Percentiles rank a stretch among this genome's conserved stretches.
Evolutionary conservation across 2,329 filamentous ascomycete genomes (phyloP).

Genomic region (Chaetomiaceae sp.): DNA sequence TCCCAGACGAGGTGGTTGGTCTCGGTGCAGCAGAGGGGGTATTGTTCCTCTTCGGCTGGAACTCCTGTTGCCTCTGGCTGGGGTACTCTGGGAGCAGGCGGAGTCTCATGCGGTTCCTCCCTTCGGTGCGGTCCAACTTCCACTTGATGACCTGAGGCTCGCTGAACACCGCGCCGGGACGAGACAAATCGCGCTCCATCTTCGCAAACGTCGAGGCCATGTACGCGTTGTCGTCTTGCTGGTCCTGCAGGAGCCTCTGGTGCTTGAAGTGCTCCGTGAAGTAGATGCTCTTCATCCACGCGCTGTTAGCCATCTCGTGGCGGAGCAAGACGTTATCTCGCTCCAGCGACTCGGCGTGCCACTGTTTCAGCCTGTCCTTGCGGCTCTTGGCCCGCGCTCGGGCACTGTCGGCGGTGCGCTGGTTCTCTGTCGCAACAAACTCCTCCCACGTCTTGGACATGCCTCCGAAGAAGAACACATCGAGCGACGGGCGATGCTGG

Average conservation of each 20-base stretch:
- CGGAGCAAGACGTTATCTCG: constrained; percentile 66
- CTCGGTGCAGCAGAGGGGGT: constrained; percentile 12
- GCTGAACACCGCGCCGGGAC: constrained; percentile 76
- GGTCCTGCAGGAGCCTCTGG: constrained; percentile 82
- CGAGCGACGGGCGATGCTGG: constrained; percentile 68
- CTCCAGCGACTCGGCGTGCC: constrained; percentile 63
- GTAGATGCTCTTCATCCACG: constrained; percentile 95
- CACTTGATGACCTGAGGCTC: constrained; percentile 62
- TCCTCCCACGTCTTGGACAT: constrained; percentile 82
- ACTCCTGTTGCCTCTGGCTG: constrained; percentile 59
- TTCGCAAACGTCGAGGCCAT: constrained; percentile 68
- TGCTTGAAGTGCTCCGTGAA: constrained; percentile 87
- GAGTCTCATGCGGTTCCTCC: constrained; percentile 88
- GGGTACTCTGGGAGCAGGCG: constrained; percentile 73
- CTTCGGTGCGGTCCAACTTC: constrained; percentile 93
- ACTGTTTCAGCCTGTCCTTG: constrained; percentile 73
- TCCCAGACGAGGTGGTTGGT: constrained; percentile 18
- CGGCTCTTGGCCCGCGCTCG: constrained; percentile 65
- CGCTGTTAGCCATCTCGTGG: constrained; percentile 80
- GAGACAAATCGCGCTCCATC: constrained; percentile 69
- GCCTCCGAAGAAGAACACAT: constrained; percentile 73
- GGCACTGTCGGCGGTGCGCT: constrained; percentile 68
- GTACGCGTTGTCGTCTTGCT: constrained; percentile 82
- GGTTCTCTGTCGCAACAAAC: constrained; percentile 78
- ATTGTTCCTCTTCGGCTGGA: constrained; percentile 66